These are phyloP conservation scores for Thraustochytrium sp. DNA, from an alignment of 352 stramenopile species.

Conservation along the genomic window DNA sequence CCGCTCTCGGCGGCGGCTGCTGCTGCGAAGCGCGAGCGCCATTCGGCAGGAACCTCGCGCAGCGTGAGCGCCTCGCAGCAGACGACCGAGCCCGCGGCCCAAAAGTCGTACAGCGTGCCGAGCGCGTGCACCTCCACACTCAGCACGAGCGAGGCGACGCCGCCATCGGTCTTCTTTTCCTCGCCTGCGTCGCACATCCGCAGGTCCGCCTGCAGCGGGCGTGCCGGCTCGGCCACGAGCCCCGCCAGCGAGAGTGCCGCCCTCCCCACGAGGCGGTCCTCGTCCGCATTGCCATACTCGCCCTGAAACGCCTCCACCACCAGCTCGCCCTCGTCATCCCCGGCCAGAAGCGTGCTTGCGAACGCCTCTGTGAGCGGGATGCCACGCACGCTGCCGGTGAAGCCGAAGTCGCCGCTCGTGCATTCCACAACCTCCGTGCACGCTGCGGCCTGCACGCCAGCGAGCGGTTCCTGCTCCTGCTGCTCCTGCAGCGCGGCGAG, in stretches of 20 bases:
- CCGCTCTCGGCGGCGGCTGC: background rate
- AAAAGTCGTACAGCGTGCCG: background rate
- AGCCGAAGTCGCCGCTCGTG: background rate
- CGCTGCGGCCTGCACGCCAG: background rate
- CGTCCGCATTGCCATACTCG: background rate
- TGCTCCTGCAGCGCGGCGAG: background rate
- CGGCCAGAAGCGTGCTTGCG: background rate
- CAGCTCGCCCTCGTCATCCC: background rate
- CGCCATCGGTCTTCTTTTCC: background rate
- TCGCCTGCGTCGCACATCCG: background rate
- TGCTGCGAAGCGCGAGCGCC: background rate
- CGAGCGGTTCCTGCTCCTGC: background rate
- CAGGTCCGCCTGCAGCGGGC: background rate
- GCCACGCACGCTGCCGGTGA: background rate
- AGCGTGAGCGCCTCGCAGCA: background rate
- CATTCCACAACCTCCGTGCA: constrained; percentile 18
- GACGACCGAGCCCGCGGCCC: background rate
- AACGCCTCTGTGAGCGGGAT: background rate
- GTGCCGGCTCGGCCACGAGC: background rate
- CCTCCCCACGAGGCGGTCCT: background rate
- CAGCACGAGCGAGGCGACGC: background rate
- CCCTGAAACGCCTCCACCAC: background rate
- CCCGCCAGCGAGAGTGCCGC: background rate
- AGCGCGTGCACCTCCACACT: background rate
- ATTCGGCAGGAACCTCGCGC: background rate